Evolutionary conservation across 352 stramenopile genomes (phyloP), one percentile per base, ranked within the genome.

Genomic region (Pythium aquatile): DNA sequence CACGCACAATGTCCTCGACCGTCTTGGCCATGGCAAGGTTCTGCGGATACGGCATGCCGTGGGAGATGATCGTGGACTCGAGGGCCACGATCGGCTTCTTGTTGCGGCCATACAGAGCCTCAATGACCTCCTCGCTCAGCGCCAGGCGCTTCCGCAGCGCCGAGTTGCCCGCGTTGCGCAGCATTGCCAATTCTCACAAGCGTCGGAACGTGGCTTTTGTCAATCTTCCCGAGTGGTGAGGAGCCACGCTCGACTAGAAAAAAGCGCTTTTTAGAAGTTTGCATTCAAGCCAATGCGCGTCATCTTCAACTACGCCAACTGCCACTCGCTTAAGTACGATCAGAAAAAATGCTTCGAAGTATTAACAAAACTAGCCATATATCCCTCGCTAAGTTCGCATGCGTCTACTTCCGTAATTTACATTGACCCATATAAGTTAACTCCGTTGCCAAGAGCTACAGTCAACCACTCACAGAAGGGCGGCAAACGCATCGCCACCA

Each of bases 21-120:
- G 91, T 79, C 40, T 77, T 74, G 9, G 95, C 97, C 75, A 98
- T 94, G 59, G 97, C 67, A 24, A 98, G 68, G 70, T 99, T 99
- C 73, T 99, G 79, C 53, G 97, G 97, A 77, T 93, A 99, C 35
- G 97, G 97, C 96, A 99, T 99, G 51, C 86, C 97, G 76, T 99
- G 97, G 33, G 96, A 98, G 61, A 99, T 98, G 75, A 99, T 99
- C 53, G 97, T 99, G n/a, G 91, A 98, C 78, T 99, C 97, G 20
- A 99, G 86, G 46, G 97, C 97, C 10, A 98, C 88, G 5, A 96
- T 72, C 11, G 85, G 79, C 46, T 68, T 77, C 69, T 72, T 75
- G 57, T 75, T 72, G 56, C 55, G 63, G 2, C 69, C 69, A 46
- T 72, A 72, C 16, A 75, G 47, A 10, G 69, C 69, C 55, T 75